Percentiles rank a stretch among this genome's conserved stretches.
Conservation (phyloP, 352 stramenopile species). For the Pelagophyceae sp. region DNA sequence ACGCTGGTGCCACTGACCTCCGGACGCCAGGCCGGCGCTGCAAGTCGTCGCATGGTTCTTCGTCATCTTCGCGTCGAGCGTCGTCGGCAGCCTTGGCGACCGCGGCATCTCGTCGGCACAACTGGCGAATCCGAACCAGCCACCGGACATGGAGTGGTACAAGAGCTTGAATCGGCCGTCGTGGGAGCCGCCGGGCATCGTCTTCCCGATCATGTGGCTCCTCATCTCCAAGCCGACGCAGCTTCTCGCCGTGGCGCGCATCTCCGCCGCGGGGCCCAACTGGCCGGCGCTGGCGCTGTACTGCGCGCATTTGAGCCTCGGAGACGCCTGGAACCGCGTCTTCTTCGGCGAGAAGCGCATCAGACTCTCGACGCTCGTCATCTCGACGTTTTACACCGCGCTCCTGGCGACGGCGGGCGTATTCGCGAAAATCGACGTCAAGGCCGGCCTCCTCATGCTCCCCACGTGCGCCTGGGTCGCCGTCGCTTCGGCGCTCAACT, state of each 20-base stretch:
- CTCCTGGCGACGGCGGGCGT: constrained; percentile 33
- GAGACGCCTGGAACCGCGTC: constrained; percentile 45
- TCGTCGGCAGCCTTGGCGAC: neutral
- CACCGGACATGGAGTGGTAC: constrained; percentile 44
- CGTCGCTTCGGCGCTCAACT: constrained; percentile 45
- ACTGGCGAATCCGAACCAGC: constrained; percentile 35
- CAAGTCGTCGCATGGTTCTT: constrained; percentile 28
- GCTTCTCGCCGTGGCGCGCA: neutral
- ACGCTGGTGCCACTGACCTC: too few relatives aligned
- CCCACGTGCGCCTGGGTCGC: constrained; percentile 50
- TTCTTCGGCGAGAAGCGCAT: constrained; percentile 46
- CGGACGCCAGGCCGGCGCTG: constrained; percentile 11
- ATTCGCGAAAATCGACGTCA: constrained; percentile 30
- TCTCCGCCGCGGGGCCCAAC: neutral
- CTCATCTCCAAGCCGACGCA: constrained; percentile 48
- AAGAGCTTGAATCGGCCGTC: constrained; percentile 39
- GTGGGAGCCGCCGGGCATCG: constrained; percentile 47
- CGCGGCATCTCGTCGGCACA: constrained; percentile 34
- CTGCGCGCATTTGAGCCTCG: constrained; percentile 40
- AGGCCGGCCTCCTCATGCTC: constrained; percentile 41
- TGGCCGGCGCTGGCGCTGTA: constrained; percentile 32
- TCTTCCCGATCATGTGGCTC: constrained; percentile 57
- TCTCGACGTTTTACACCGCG: constrained; percentile 38
- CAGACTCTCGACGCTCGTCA: constrained; percentile 36
- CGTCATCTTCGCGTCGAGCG: constrained; percentile 39